Base-by-base conservation (phyloP, 352 stramenopile genomes). In the Phytophthora citrophthora region DNA sequence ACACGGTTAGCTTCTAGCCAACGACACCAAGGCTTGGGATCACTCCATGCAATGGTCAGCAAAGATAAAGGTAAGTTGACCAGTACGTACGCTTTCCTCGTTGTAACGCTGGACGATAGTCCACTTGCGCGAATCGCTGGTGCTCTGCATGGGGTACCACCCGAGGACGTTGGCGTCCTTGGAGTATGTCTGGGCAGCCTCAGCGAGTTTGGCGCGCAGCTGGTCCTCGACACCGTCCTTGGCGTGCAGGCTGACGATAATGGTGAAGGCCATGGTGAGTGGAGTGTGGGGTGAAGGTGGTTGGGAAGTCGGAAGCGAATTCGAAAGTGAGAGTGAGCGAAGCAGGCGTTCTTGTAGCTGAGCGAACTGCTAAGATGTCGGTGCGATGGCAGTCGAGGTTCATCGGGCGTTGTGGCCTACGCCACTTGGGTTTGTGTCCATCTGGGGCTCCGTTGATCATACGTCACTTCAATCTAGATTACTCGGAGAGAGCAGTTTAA, bases 151-250 rank as follows among this genome's bases (percentile, higher is more conserved):
- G 13, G 54, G 45, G 54, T 60, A 15, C 47, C 40, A 65, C 16
- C 47, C 48, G 39, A 64, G 32, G 39, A 64, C 48, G 26, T 48
- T 26, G 32, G 54, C 24, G 18, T 70, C 54, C 53, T 70, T 70
- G 54, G 48, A 44, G 40, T 55, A 60, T 13, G 24, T 60, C 45
- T 64, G 40, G 11, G 61, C 54, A 49, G 47, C 46, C 20, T 70
- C 61, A 27, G 18, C 41, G 23, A 70, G 47, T 41, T 70, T 64
- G 54, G 47, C 41, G 15, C 61, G 47, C 13, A 64, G 23, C 16
- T 64, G 53, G n/a, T 70, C 54, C 45, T 70, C 61, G 26, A 64
- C 61, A 40, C 48, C 54, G 24, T 70, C 47, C 40, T 70, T 64
- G 40, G 54, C 61, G 39, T 65, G 44, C 47, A 70, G 41, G 54